Conservation (phyloP, 1,139 yeast species). For the Yamadazyma diospyri region DNA sequence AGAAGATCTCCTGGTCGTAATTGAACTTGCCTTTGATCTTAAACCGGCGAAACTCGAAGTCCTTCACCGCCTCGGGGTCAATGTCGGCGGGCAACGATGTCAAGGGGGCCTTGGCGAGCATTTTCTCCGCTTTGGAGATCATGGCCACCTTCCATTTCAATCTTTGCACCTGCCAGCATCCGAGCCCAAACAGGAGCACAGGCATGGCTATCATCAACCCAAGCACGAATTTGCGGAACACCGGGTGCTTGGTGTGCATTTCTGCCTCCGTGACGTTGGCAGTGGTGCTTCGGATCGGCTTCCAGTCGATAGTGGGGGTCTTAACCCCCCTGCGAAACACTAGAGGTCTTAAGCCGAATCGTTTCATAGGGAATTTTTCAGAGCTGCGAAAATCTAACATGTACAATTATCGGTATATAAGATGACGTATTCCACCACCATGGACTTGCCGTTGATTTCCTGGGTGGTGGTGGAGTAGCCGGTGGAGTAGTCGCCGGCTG, state of each 20-base stretch:
- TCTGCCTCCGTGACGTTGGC: slow-evolving; percentile 42
- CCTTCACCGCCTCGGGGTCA: slow-evolving; percentile 52
- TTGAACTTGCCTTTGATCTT: slow-evolving; percentile 71
- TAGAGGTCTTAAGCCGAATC: neutral
- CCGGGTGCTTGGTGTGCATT: slow-evolving; percentile 34
- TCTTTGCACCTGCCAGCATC: slow-evolving; percentile 91
- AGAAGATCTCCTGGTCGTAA: slow-evolving; percentile 83
- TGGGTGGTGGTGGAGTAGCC: slow-evolving; percentile 23
- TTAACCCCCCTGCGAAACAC: slow-evolving; percentile 31
- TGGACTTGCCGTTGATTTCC: slow-evolving; percentile 25
- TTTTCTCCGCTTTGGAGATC: slow-evolving; percentile 78
- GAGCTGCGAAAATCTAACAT: slow-evolving; percentile 3
- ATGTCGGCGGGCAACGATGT: slow-evolving; percentile 59
- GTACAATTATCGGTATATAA: slow-evolving; percentile 27
- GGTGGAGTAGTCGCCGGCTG: slow-evolving; percentile 25
- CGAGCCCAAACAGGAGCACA: slow-evolving; percentile 75
- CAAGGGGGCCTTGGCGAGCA: slow-evolving; percentile 69
- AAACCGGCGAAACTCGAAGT: slow-evolving; percentile 81
- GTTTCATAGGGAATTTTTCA: slow-evolving; percentile 1
- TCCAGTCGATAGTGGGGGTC: slow-evolving; percentile 82
- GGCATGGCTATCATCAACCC: slow-evolving; percentile 82
- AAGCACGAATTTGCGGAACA: slow-evolving; percentile 48
- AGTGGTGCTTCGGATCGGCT: slow-evolving; percentile 60
- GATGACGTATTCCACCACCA: slow-evolving; percentile 29
- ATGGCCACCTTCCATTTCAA: slow-evolving; percentile 85